Evolutionary conservation across 768 basidiomycete genomes (phyloP), one percentile per base, ranked within the genome.

Genomic region (Chalciporus sphaerocephalus): DNA sequence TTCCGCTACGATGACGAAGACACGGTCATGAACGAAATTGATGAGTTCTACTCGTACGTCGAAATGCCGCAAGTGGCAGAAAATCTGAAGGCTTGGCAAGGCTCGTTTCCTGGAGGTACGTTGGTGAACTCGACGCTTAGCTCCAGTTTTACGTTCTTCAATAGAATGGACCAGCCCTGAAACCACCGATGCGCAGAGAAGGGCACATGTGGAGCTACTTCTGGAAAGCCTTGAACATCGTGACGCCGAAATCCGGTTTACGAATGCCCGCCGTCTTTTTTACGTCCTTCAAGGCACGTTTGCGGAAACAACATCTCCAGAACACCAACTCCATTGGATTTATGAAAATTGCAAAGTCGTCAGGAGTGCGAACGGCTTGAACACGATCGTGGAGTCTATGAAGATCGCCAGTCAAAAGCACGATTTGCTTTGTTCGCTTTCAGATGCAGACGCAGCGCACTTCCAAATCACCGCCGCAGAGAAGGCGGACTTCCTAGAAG

Each of bases 11-110:
- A 95, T 55, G 94, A 98, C 64, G 93, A 95, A 60, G 92, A 96
- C 66, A 93, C 90, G 5, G 83, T 97, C 16, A 85, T 95, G 78
- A 87, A 88, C 57, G 96, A 99, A 64, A 84, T 99, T 30, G 90
- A 97, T 47, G 96, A 99, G 67, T 97, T 98, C 69, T 98, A 95
- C 67, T 91, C 92, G 17, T 99, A 96, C 67, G 83, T 92, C 50
- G 95, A 97, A 72, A 90, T 92, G 80, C 80, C 87, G 0, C 89
- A 93, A 62, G 85, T 92, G 17, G 81, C 80, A 2, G 88, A 91
- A 72, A 91, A 92, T 62, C 71, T 90, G 52, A 85, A 83, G 59
- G 86, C 89, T 36, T 96, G 92, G 87, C 80, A 87, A 58, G 84
- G 84, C 30, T 90, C 86, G 34, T 94, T 87, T 61, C 68, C 75